Percentiles rank a stretch among this genome's conserved stretches.
Evolutionary conservation across 2,329 filamentous ascomycete species (phyloP).

Genomic region (Verticillium nonalfalfae): DNA sequence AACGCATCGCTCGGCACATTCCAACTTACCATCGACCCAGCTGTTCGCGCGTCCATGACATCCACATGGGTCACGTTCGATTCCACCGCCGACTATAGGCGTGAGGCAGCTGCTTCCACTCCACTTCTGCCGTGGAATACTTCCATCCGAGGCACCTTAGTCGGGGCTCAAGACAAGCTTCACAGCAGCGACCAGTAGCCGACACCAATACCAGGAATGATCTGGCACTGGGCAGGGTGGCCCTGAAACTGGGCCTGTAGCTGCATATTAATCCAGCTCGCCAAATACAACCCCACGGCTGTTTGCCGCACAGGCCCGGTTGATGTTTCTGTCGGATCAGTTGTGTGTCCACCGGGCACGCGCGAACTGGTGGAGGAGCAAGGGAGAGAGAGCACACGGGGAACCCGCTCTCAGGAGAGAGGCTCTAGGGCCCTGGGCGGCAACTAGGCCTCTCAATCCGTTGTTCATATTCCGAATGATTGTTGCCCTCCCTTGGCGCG

Average conservation of each 20-base stretch:
- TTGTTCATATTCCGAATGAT: not conserved
- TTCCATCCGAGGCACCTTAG: not conserved
- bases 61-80: not conserved
- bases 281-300: too few species aligned
- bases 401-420: too few species aligned
- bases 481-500: constrained; percentile 1
- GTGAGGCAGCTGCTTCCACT: not conserved
- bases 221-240: too few species aligned
- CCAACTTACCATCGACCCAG: not conserved
- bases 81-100: not conserved
- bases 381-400: not conserved
- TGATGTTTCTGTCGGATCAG: not conserved
- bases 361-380: constrained; percentile 20
- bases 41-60: not conserved
- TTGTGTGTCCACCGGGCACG: constrained; percentile 4
- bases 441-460: not conserved
- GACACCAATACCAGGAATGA: too few species aligned
- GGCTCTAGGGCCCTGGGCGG: not conserved
- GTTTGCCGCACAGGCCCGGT: not conserved
- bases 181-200: not conserved
- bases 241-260: too few species aligned
- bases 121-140: not conserved
- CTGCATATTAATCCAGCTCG: too few species aligned
- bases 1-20: not conserved
- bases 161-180: not conserved